Evolutionary conservation across 2,329 filamentous ascomycete genomes (phyloP), one percentile per base, ranked within the genome.

Genomic region (Westerdykella aurantiaca): DNA sequence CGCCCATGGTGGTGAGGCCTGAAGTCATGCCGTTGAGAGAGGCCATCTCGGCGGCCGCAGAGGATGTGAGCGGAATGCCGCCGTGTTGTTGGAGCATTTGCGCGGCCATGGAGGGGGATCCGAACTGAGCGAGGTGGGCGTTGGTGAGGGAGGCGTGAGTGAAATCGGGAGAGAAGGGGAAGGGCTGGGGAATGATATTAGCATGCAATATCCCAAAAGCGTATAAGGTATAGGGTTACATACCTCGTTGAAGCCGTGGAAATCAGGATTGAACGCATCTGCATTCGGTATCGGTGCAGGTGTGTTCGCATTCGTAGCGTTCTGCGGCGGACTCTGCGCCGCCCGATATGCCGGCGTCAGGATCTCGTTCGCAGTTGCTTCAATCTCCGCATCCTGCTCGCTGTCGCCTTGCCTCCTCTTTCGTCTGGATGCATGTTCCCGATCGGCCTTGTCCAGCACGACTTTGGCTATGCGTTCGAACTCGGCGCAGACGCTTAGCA

Each of bases 381-480:
- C 52, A 37, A 63, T 67, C 42, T 66, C 60, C 3, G 59, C 61
- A 37, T 66, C 63, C n/a, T 66, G 60, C 38, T 68, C 64, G 16
- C 84, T 82, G 37, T 80, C 60, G 11, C 61, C 74, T 48, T 78
- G 82, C 76, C 95, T 96, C 48, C 91, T 81, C 73, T 97, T 97
- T 45, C 88, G 81, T 46, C 87, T 81, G 5, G 81, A 83, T 21
- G 83, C 78, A 31, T 86, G 80, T 41, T 97, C 91, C 58, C 85
- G 88, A 61, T 97, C 91, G 0, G 88, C 81, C 64, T 90, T 95
- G 47, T 97, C 91, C 37, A 97, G 82, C 7, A 95, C 88, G 3
- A 89, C 82, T 60, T 85, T 88, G 31, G 89, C 89, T 51, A 98
- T 96, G 46, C 93, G 82, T 66, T 95, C 90, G 56, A 98, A 98